Base-by-base conservation (phyloP, 345 rosid genomes). In the Pelargonium nanum region DNA sequence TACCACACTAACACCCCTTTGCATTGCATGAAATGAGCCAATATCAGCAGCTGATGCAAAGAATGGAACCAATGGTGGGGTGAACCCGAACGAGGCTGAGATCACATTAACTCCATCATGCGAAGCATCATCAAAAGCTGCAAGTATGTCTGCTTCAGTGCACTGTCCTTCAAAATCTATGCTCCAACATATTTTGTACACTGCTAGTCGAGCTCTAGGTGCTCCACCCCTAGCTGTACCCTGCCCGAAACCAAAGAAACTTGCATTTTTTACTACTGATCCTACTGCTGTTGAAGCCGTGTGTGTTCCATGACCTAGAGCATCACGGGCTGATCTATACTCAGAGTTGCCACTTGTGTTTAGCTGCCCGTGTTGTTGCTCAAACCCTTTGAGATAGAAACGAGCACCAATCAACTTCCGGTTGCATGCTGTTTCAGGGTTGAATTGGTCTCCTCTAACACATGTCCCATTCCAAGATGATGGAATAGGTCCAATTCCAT, bases 201-300 rank as follows among this genome's bases (percentile, higher is more conserved):
- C 83, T 0, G 88, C 86, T 6, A 85, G 60, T 52, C 86, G 70
- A 24, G 88, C 83, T 72, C 66, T 72, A 1, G 86, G 85, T 4
- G 86, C 86, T 24, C 91, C 91, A 7, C 91, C 91, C 40, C 85
- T 69, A 1, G 86, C 85, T 0, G 53, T 75, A 9, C 91, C 91
- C 55, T 23, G 19, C 1, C 75, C 86, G 0, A 79, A 53, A 15
- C 78, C 82, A 0, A 66, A 45, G 65, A 75, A 74, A 65, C 72
- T 69, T 4, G 67, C 84, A 50, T 78, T 75, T 51, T 12, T 56
- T 0, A 70, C 81, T 0, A 77, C 21, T 55, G 80, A 77, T 61
- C 91, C 85, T 0, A 73, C 79, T 24, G 86, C 83, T 6, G 72
- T 85, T 15, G 91, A 83, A 53, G 88, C 88, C 2, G 80, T 81